Percentiles rank a stretch among this genome's conserved stretches.
Evolutionary conservation across 1,284 basidiomycete genomes (phyloP).

Genomic region (Testicularia cyperi): DNA sequence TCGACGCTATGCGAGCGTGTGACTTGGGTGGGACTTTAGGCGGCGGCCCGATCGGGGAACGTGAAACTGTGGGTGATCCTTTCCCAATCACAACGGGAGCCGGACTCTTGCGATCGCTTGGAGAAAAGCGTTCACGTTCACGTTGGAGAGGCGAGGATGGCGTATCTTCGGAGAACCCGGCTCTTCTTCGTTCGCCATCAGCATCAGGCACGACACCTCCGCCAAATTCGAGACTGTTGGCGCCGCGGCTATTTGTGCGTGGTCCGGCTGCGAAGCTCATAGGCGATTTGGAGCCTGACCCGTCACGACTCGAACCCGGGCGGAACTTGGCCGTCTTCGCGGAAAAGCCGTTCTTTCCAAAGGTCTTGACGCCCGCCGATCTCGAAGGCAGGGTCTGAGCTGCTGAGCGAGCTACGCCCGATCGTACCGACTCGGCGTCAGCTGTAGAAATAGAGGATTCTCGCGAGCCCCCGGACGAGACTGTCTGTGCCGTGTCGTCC

Average conservation of each 20-base stretch:
- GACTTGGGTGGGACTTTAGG: neutral
- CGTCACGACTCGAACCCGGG: conserved; percentile 9
- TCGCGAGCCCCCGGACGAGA: no score
- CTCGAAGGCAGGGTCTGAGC: neutral
- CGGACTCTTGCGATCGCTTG: no score
- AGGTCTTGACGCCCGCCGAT: conserved; percentile 9
- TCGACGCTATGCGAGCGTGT: conserved; percentile 13
- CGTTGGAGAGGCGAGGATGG: no score
- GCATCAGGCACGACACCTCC: conserved; percentile 35
- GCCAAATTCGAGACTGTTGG: conserved; percentile 23
- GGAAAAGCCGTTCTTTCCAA: conserved; percentile 10
- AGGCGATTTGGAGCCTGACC: conserved; percentile 7
- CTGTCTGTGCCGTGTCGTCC: no score
- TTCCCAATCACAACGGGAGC: no score
- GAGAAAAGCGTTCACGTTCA: no score
- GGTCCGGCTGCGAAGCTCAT: conserved; percentile 33
- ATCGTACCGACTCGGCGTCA: no score
- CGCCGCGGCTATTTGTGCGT: conserved; percentile 13
- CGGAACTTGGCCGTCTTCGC: conserved; percentile 21
- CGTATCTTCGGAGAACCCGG: no score
- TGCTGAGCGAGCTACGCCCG: no score
- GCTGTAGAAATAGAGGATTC: conserved; percentile 1
- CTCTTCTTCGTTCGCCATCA: no score
- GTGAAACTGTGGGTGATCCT: no score
- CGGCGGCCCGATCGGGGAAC: no score